Base-by-base conservation (phyloP, 2,329 filamentous ascomycete genomes). In the Polychaeton citri region DNA sequence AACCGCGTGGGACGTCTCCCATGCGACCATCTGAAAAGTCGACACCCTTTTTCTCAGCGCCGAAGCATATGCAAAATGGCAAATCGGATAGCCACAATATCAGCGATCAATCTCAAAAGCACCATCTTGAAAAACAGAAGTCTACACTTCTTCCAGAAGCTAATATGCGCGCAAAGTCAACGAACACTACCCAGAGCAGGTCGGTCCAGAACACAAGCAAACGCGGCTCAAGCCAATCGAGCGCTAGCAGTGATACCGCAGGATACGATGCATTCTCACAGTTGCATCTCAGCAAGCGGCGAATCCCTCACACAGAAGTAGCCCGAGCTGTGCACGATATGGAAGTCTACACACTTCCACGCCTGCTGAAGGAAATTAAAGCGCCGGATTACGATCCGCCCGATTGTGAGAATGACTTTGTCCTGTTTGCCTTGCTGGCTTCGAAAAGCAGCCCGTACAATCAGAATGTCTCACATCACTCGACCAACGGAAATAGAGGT, bases 201-300 rank as follows among this genome's bases (percentile, higher is more conserved):
- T 9, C 34, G 10, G 19, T 15, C 6, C 17, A 18, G 9, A 19
- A 30, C 7, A 15, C 12, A 4, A 28, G 4, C 12, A 28, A 15
- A 4, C 12, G 3, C 15, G 4, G 12, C 3, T 3, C 4, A 10
- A 19, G 17, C 7, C 33, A 34, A 30, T 18, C 38, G 10, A 30
- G 32, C 13, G 3, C 34, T 3, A 51, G 19, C 56, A 37, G 48
- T 49, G 18, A 44, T 50, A 36, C 40, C 34, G 53, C 79, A 2
- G 72, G 74, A 32, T 92, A 90, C 49, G 90, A 98, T 49, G 73
- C 83, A 2, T 94, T 87, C 56, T 95, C 90, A 5, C 75, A 77
- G 19, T 66, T 87, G 24, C 86, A 95, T 53, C 70, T 98, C 10
- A 82, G 81, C 4, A 85, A 78, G 43, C 76, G 90, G 20, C 79